Evolutionary conservation across 306 rosid species (phyloP).

Genomic region (Rosa chinensis): DNA sequence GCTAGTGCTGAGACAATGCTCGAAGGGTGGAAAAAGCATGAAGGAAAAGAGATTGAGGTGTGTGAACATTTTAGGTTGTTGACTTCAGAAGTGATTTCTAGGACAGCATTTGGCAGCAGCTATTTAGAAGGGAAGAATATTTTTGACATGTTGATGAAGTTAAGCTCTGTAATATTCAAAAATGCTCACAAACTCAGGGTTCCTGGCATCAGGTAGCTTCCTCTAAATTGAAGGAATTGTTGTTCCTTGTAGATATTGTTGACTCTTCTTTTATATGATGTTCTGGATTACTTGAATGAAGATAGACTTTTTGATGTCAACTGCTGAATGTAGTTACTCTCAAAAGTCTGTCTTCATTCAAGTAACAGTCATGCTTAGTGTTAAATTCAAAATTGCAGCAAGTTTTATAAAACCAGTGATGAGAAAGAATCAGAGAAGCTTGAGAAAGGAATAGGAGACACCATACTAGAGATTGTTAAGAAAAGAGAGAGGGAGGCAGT

Average conservation of each 20-base stretch:
- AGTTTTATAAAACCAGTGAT: constrained; percentile 1
- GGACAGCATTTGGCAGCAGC: constrained; percentile 31
- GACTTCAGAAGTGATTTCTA: constrained; percentile 31
- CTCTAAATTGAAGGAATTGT: background rate
- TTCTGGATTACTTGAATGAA: background rate
- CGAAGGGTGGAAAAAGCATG: constrained; percentile 24
- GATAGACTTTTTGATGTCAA: background rate
- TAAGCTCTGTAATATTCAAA: background rate
- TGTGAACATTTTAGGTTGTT: constrained; percentile 25
- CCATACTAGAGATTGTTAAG: constrained; percentile 2
- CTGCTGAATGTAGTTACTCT: background rate
- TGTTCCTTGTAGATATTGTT: background rate
- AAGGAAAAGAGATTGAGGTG: constrained; percentile 30
- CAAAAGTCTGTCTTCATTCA: too few species aligned
- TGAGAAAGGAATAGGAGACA: background rate
- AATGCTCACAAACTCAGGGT: background rate
- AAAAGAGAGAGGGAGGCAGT: constrained; percentile 20
- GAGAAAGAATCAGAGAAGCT: constrained; percentile 20
- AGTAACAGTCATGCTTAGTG: background rate
- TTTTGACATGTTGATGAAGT: constrained; percentile 27
- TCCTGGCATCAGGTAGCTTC: constrained; percentile 26
- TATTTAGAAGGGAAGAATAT: constrained; percentile 29
- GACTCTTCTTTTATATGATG: background rate
- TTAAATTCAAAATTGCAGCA: constrained; percentile 8
- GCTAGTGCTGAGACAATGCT: constrained; percentile 24